Evolutionary conservation across 2,329 filamentous ascomycete genomes (phyloP).

Genomic region (Dendryphion nanum): DNA sequence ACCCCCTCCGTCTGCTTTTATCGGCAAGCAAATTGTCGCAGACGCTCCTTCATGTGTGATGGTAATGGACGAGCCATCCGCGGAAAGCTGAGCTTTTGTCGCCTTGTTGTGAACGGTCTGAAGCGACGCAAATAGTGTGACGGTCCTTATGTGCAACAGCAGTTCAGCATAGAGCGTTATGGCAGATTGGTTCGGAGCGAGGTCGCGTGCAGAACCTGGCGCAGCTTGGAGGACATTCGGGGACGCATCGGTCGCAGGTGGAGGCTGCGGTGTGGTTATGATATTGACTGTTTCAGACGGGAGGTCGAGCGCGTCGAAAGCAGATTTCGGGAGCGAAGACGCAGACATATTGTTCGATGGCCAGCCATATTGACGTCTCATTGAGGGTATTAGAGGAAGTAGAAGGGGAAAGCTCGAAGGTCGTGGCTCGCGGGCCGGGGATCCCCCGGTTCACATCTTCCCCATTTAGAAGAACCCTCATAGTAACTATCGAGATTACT

Average conservation of each 20-base stretch:
- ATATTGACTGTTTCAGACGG: constrained; percentile 27
- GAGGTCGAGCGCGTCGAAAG: constrained; percentile 34
- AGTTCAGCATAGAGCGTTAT: constrained; percentile 58
- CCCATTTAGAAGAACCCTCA: too few relatives aligned
- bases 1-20: constrained; percentile 43
- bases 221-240: constrained; percentile 29
- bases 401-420: too few relatives aligned
- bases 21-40: constrained; percentile 48
- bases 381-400: not conserved
- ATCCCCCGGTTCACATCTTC: too few relatives aligned
- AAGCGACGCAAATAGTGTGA: constrained; percentile 57
- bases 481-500: too few relatives aligned
- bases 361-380: constrained; percentile 20
- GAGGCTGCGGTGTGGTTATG: constrained; percentile 31
- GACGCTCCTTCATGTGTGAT: constrained; percentile 47
- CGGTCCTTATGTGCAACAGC: constrained; percentile 59
- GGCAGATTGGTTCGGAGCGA: constrained; percentile 27
- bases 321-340: constrained; percentile 34
- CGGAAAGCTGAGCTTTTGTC: constrained; percentile 45
- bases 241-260: constrained; percentile 20
- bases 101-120: constrained; percentile 42
- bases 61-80: constrained; percentile 44
- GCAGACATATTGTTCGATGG: constrained; percentile 29
- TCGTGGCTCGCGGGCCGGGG: too few relatives aligned
- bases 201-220: constrained; percentile 19